Conservation (phyloP, 352 stramenopile genomes). For the Globisporangium iwayamae region DNA sequence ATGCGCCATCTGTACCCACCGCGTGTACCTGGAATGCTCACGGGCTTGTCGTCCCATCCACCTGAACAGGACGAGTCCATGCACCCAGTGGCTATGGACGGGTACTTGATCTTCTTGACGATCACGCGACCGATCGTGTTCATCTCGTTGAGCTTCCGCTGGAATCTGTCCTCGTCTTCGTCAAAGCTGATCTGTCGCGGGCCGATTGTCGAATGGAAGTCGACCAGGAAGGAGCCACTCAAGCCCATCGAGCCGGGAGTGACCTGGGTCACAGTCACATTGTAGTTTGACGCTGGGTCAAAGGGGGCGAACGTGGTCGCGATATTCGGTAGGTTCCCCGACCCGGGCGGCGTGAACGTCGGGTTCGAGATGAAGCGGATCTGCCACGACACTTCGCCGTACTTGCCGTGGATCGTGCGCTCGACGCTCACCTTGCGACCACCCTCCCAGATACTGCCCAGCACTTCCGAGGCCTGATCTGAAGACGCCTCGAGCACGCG, state of each 20-base stretch:
- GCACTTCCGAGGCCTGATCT: conserved; percentile 31
- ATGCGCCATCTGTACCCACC: conserved; percentile 82
- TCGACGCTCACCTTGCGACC: conserved; percentile 81
- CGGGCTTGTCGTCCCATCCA: conserved; percentile 88
- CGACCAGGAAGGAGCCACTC: conserved; percentile 87
- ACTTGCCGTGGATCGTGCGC: conserved; percentile 92
- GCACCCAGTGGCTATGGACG: conserved; percentile 62
- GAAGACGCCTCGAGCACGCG: conserved; percentile 54
- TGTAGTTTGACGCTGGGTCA: conserved; percentile 18
- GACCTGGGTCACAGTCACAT: conserved; percentile 83
- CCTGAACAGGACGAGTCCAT: conserved; percentile 55
- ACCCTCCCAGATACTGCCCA: conserved; percentile 29
- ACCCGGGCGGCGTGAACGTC: conserved; percentile 82
- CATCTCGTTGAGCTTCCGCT: conserved; percentile 94
- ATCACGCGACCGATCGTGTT: conserved; percentile 89
- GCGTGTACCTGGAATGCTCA: conserved; percentile 67
- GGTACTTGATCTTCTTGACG: conserved; percentile 88
- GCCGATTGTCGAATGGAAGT: conserved; percentile 85
- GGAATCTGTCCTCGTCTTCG: conserved; percentile 78
- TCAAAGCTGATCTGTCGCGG: conserved; percentile 83
- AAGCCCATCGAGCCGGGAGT: conserved; percentile 85
- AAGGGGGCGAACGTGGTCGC: conserved; percentile 29
- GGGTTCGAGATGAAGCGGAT: conserved; percentile 94
- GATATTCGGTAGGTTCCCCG: conserved; percentile 85
- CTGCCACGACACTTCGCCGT: conserved; percentile 92